These are phyloP conservation scores for Luzula sylvatica DNA, from an alignment of 176 grass and related monocot genomes.

Conservation along the genomic window DNA sequence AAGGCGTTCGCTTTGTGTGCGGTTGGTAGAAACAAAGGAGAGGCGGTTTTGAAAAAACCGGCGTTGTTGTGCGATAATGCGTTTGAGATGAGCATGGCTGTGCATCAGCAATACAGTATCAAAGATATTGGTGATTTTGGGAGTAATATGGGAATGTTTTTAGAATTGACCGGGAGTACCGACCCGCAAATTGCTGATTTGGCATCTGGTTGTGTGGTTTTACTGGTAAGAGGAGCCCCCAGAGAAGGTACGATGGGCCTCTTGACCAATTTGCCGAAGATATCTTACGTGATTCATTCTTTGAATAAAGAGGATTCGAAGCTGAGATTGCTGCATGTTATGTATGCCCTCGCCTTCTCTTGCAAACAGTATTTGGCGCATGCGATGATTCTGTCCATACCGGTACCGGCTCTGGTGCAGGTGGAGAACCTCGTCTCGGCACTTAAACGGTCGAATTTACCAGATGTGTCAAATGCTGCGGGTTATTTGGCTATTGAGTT, in stretches of 20 bases:
- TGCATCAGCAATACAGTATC: slow-evolving; percentile 64
- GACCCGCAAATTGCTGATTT: slow-evolving; percentile 65
- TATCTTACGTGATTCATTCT: slow-evolving; percentile 36
- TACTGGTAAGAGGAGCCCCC: slow-evolving; percentile 70
- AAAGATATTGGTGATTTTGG: slow-evolving; percentile 90
- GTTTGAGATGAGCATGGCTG: slow-evolving; percentile 86
- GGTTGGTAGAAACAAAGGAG: slow-evolving; percentile 57
- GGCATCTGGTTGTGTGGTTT: slow-evolving; percentile 64
- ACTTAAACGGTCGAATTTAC: slow-evolving; percentile 51
- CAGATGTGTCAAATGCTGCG: slow-evolving; percentile 48
- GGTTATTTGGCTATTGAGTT: slow-evolving; percentile 44
- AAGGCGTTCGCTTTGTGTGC: slow-evolving; percentile 72
- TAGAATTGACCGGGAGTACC: slow-evolving; percentile 48
- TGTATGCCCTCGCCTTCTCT: slow-evolving; percentile 74
- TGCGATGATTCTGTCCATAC: slow-evolving; percentile 89
- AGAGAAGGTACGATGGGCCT: slow-evolving; percentile 71
- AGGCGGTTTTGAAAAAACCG: slow-evolving; percentile 70
- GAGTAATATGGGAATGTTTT: slow-evolving; percentile 68
- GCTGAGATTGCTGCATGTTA: slow-evolving; percentile 44
- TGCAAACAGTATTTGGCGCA: slow-evolving; percentile 81
- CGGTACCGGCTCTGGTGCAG: slow-evolving; percentile 49
- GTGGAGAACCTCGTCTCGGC: slow-evolving; percentile 50
- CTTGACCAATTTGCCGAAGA: slow-evolving; percentile 68
- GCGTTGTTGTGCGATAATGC: slow-evolving; percentile 57
- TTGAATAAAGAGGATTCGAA: slow-evolving; percentile 39